These are phyloP conservation scores for Oryza nivara DNA, from an alignment of 176 grass and related monocot species.

Conservation along the genomic window DNA sequence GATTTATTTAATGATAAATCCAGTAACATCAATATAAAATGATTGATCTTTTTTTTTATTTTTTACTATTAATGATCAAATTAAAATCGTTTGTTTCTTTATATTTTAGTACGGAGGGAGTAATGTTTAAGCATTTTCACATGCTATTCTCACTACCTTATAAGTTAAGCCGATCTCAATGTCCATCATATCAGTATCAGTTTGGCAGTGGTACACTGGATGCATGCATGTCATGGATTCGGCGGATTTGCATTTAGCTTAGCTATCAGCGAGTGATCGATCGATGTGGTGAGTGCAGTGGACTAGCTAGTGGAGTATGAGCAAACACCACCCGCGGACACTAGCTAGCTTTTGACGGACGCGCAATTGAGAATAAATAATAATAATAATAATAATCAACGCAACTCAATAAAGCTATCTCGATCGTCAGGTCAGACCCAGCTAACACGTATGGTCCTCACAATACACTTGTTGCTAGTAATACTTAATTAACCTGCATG, in stretches of 20 bases:
- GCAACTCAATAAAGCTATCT: not conserved
- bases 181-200: not conserved
- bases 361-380: not conserved
- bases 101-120: no score
- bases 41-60: no score
- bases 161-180: no score
- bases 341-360: not conserved
- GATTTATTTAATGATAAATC: no score
- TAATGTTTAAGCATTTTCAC: not conserved
- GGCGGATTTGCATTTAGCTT: slow-evolving; percentile 29
- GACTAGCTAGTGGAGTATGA: not conserved
- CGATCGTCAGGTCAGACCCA: not conserved
- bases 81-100: no score
- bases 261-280: not conserved
- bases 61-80: no score
- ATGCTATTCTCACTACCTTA: not conserved
- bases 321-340: not conserved
- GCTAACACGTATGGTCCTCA: not conserved
- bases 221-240: slow-evolving; percentile 7
- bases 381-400: not conserved
- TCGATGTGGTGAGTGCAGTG: not conserved
- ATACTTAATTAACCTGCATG: no score
- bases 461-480: no score
- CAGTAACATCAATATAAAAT: no score
- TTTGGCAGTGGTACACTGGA: not conserved